A percentile compares a stretch with the other conserved stretches of the same genome.
Evolutionary conservation across 2,329 filamentous ascomycete species (phyloP).

Genomic region (Cercospora canescens): DNA sequence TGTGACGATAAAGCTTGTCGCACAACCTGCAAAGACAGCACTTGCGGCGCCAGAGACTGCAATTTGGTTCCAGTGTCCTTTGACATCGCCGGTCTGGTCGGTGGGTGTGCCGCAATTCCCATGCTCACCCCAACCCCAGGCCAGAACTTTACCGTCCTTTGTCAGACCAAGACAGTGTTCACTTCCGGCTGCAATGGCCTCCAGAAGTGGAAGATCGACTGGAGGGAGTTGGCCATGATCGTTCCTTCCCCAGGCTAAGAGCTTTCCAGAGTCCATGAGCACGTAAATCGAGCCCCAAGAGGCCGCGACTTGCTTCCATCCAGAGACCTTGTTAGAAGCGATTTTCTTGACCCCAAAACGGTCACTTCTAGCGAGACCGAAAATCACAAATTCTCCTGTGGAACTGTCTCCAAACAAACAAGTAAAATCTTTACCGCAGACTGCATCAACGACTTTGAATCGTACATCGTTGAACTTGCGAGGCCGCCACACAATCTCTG

Average conservation of each 20-base stretch:
- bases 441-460: constrained; percentile 66
- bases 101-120: constrained; percentile 82
- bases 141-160: constrained; percentile 63
- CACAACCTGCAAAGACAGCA: constrained; percentile 79
- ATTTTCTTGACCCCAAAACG: constrained; percentile 44
- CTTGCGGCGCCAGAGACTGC: constrained; percentile 55
- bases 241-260: constrained; percentile 78
- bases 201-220: constrained; percentile 57
- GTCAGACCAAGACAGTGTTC: constrained; percentile 83
- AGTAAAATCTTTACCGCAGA: constrained; percentile 85
- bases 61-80: constrained; percentile 68
- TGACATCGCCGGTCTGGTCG: constrained; percentile 65
- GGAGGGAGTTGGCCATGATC: constrained; percentile 82
- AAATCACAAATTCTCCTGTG: constrained; percentile 61
- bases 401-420: constrained; percentile 61
- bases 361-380: constrained; percentile 79
- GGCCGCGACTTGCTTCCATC: constrained; percentile 70
- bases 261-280: constrained; percentile 58
- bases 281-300: constrained; percentile 84
- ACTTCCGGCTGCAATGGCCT: constrained; percentile 76
- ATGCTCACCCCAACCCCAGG: constrained; percentile 98
- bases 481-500: constrained; percentile 58
- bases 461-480: constrained; percentile 58
- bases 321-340: constrained; percentile 54
- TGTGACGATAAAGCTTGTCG: constrained; percentile 77